Percentiles rank a stretch among this genome's conserved stretches.
phyloP scores from a whole-genome alignment of 257 asterid species.

The Cruciata laevipes region DNA sequence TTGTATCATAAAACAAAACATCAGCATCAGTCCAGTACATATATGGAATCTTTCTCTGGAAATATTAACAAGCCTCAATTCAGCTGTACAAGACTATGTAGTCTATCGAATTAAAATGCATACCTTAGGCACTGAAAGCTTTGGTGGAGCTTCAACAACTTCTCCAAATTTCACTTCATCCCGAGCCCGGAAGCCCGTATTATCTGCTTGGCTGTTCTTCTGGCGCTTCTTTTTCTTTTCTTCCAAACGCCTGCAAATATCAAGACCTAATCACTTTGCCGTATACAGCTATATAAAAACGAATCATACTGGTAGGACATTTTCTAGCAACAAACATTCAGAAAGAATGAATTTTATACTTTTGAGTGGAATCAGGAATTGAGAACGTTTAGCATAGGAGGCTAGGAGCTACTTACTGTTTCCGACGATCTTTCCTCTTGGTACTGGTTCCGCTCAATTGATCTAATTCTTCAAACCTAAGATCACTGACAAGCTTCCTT shows the following conservation, averaged over 20 bases:
- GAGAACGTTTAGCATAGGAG: neutral
- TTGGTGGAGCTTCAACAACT: constrained; percentile 83
- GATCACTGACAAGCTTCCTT: constrained; percentile 54
- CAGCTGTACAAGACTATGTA: neutral
- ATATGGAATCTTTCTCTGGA: neutral
- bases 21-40: too few species aligned
- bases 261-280: neutral
- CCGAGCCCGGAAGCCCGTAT: constrained; percentile 42
- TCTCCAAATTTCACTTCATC: constrained; percentile 82
- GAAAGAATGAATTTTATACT: neutral
- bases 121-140: constrained; percentile 85
- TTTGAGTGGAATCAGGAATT: neutral
- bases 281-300: neutral
- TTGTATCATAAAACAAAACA: constrained; percentile 20
- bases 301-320: neutral
- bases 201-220: constrained; percentile 30
- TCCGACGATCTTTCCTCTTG: constrained; percentile 74
- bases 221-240: constrained; percentile 72
- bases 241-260: constrained; percentile 50
- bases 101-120: neutral
- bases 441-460: constrained; percentile 38
- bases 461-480: constrained; percentile 51
- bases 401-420: constrained; percentile 42
- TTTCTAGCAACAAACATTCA: neutral
- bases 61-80: neutral